Evolutionary conservation across 495 filamentous ascomycete species (phyloP).

Genomic region (Aspergillus kassunensis): DNA sequence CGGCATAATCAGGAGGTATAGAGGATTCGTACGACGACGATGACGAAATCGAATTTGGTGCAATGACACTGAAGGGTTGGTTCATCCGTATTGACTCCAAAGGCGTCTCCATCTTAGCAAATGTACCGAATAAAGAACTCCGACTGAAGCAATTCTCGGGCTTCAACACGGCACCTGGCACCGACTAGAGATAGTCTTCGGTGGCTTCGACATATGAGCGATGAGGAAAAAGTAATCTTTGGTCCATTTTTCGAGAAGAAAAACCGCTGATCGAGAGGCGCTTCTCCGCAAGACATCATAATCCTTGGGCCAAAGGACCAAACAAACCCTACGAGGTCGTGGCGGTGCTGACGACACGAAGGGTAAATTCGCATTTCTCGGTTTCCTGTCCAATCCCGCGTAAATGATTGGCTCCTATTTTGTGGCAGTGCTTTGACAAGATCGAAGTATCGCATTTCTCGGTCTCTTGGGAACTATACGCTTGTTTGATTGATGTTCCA

Average conservation of each 20-base stretch:
- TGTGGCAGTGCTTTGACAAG: constrained; percentile 3
- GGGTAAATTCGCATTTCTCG: constrained; percentile 12
- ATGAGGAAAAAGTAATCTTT: neutral
- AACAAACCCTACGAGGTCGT: neutral
- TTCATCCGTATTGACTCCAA: neutral
- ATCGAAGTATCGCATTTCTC: constrained; percentile 6
- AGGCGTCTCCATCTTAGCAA: neutral
- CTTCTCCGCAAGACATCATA: neutral
- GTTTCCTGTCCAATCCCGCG: neutral
- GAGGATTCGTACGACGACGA: neutral
- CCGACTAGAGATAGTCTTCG: neutral
- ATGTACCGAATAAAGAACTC: neutral
- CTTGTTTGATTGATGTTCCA: constrained; percentile 1
- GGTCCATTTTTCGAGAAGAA: neutral
- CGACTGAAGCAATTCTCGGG: constrained; percentile 5
- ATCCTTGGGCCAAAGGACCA: neutral
- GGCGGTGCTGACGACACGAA: neutral
- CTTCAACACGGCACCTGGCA: neutral
- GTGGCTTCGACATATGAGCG: neutral
- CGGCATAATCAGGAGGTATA: neutral
- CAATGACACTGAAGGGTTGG: neutral
- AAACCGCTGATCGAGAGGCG: neutral
- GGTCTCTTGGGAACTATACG: constrained; percentile 5
- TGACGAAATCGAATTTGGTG: neutral
- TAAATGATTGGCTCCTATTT: constrained; percentile 1